These are phyloP conservation scores for Phytopythium chamaehyphon DNA, from an alignment of 352 stramenopile species.

Conservation along the genomic window DNA sequence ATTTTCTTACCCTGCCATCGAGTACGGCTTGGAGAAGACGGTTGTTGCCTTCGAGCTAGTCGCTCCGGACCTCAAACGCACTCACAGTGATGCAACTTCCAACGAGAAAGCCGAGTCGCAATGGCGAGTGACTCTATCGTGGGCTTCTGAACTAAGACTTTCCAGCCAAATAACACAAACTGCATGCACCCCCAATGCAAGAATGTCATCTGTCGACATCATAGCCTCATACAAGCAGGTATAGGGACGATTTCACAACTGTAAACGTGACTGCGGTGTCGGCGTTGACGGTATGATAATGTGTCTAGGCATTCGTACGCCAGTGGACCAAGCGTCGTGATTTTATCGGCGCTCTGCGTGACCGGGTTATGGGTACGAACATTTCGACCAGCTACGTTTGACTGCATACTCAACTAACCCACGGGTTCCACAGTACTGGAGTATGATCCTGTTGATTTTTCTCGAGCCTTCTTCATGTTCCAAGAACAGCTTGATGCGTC, in stretches of 20 bases:
- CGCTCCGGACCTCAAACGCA: neutral
- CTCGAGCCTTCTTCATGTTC: slow-evolving; percentile 43
- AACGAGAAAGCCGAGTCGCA: no score
- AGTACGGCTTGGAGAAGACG: neutral
- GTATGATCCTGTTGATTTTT: slow-evolving; percentile 46
- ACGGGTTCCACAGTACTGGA: slow-evolving; percentile 30
- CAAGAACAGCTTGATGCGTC: slow-evolving; percentile 35
- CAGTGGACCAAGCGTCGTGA: slow-evolving; percentile 37
- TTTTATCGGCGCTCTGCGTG: slow-evolving; percentile 30
- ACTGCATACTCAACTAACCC: neutral
- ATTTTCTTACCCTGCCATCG: neutral
- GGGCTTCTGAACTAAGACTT: slow-evolving; percentile 22
- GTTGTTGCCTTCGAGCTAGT: slow-evolving; percentile 4
- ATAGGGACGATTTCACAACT: neutral
- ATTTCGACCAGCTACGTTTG: neutral
- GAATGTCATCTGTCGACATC: slow-evolving; percentile 30
- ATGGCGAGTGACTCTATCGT: slow-evolving; percentile 16
- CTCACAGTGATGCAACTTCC: neutral
- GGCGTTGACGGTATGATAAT: no score
- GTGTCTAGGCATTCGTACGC: slow-evolving; percentile 24
- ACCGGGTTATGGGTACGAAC: slow-evolving; percentile 26
- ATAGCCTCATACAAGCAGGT: slow-evolving; percentile 34
- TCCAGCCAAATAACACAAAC: slow-evolving; percentile 39
- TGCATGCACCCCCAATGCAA: slow-evolving; percentile 13
- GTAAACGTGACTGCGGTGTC: slow-evolving; percentile 1